Conservation (phyloP, 768 basidiomycete species). For the Baorangia bicolor region DNA sequence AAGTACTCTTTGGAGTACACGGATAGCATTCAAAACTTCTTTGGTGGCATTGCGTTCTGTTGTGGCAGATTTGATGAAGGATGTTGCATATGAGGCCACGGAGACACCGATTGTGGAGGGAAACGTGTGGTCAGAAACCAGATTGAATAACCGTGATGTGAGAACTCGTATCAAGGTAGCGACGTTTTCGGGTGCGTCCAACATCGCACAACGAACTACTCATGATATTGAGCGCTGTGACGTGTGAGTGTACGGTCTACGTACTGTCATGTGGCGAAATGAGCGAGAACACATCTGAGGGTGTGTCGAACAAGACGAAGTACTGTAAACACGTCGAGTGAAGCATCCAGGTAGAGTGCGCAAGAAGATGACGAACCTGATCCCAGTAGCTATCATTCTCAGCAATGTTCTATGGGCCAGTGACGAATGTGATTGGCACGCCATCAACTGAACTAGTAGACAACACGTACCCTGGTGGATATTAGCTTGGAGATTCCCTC, state of each 20-base stretch:
- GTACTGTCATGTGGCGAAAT: slow-evolving; percentile 83
- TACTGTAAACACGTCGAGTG: slow-evolving; percentile 51
- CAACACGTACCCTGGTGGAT: slow-evolving; percentile 60
- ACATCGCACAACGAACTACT: slow-evolving; percentile 77
- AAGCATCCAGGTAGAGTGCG: background rate
- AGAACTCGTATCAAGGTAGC: slow-evolving; percentile 76
- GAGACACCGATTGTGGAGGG: slow-evolving; percentile 56
- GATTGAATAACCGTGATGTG: slow-evolving; percentile 65
- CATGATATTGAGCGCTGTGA: slow-evolving; percentile 5
- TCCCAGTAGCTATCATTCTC: slow-evolving; percentile 85
- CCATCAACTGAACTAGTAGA: background rate
- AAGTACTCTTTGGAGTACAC: slow-evolving; percentile 83
- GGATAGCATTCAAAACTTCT: slow-evolving; percentile 89
- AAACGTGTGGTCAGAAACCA: slow-evolving; percentile 79
- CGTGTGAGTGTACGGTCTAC: slow-evolving; percentile 27
- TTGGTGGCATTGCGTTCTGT: slow-evolving; percentile 70
- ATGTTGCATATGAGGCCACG: slow-evolving; percentile 65
- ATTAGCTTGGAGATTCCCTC: slow-evolving; percentile 77
- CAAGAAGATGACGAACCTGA: slow-evolving; percentile 52
- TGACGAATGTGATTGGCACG: slow-evolving; percentile 1
- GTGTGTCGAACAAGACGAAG: slow-evolving; percentile 80
- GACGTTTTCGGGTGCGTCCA: slow-evolving; percentile 83
- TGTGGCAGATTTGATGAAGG: slow-evolving; percentile 61
- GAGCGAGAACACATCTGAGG: slow-evolving; percentile 88
- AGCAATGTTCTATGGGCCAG: slow-evolving; percentile 59